Base-by-base conservation (phyloP, 306 rosid species). In the Prunus mume region DNA sequence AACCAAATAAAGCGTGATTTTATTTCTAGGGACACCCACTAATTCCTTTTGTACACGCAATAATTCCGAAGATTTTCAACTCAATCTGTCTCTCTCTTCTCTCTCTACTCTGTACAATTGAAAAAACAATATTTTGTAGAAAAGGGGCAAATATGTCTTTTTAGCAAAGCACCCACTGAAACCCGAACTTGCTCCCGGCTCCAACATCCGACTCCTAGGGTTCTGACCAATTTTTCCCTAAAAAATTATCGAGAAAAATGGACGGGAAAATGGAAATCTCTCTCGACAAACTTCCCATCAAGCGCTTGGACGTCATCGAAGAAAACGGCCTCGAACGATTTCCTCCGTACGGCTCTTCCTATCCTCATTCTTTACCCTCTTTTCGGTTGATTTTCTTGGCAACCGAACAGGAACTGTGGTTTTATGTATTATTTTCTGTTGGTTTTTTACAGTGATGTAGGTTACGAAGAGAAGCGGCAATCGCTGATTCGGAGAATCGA, bases 211-310 rank as follows among this genome's bases (percentile, higher is more conserved):
- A 19, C n/a, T 28, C 76, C 73, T 52, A 55, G 52, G 9, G 66
- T 60, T 74, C 32, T 46, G 34, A 54, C 57, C 60, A 18, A 76
- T 72, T 57, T 84, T 79, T 74, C 82, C 51, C 25, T 72, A 71
- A 58, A 82, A 76, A 62, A 43, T 45, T 6, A 13, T 47, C 12
- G 38, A 13, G 20, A 55, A 63, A 81, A 34, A 93, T 95, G 98
- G 93, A 87, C 10, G 85, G 82, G 9, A 84, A 79, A 51, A 63
- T 88, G 66, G 79, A 83, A 41, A 76, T 92, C 58, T 95, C 96
- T 30, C 86, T 95, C 13, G 98, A 95, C 85, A 95, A 89, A 89
- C 97, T 95, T 32, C 97, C 97, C 0, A 74, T 92, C 81, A 95
- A 92, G 86, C 92, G 98, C 68, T 81, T 95, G 80, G 98, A 92